phyloP scores from a whole-genome alignment of 2,329 filamentous ascomycete species.

The Pseudogymnoascus sp. region DNA sequence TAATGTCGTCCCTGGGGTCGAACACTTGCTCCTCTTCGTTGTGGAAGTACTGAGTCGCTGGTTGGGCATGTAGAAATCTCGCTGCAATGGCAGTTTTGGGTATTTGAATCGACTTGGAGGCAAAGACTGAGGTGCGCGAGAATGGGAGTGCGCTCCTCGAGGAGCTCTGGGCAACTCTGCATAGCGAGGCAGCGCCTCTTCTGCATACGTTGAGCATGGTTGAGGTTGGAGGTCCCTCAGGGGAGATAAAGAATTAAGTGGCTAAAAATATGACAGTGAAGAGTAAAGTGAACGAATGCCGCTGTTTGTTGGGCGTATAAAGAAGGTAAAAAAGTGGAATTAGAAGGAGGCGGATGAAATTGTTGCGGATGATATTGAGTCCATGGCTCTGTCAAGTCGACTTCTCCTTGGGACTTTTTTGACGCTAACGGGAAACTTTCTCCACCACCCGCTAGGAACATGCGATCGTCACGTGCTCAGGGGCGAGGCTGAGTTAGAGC shows the following conservation, averaged over 20 bases:
- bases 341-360: background rate
- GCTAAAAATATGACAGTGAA: background rate
- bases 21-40: background rate
- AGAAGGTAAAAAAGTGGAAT: background rate
- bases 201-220: slow-evolving; percentile 28
- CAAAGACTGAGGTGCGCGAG: slow-evolving; percentile 22
- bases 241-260: background rate
- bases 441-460: slow-evolving; percentile 5
- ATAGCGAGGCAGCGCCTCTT: slow-evolving; percentile 28
- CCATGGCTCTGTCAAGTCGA: background rate
- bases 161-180: slow-evolving; percentile 20
- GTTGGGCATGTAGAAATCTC: slow-evolving; percentile 6
- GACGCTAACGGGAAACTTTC: slow-evolving; percentile 6
- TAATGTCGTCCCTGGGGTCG: background rate
- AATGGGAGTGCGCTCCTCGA: slow-evolving; percentile 15
- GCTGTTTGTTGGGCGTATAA: background rate
- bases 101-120: slow-evolving; percentile 19
- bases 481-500: background rate
- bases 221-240: background rate
- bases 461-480: background rate
- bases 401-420: slow-evolving; percentile 10
- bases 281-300: slow-evolving; percentile 5
- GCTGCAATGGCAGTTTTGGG: slow-evolving; percentile 13
- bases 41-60: slow-evolving; percentile 22
- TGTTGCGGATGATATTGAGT: background rate